Evolutionary conservation across 2,329 filamentous ascomycete species (phyloP).

Genomic region (Verticillium alfalfae): DNA sequence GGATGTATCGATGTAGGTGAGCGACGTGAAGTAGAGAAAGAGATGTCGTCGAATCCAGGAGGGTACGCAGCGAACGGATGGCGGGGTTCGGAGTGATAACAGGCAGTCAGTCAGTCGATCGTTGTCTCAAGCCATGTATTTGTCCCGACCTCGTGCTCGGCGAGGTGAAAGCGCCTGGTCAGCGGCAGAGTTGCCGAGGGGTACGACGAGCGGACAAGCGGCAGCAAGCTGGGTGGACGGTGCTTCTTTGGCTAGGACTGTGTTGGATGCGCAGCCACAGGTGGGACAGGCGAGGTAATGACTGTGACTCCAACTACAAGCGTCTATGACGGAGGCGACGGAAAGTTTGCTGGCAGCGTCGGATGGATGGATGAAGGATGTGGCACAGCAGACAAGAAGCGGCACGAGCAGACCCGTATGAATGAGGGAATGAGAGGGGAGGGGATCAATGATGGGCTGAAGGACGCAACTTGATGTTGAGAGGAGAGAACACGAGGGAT

Average conservation of each 20-base stretch:
- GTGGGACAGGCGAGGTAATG: background rate
- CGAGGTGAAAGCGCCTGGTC: background rate
- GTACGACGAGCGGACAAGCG: background rate
- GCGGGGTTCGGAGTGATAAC: background rate
- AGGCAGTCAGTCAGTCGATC: background rate
- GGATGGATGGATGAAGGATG: background rate
- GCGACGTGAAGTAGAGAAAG: background rate
- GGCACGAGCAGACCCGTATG: background rate
- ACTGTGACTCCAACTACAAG: background rate
- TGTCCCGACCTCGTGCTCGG: background rate
- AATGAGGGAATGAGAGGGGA: background rate
- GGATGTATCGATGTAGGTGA: background rate
- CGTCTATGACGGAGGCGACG: background rate
- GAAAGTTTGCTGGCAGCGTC: background rate
- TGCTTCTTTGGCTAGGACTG: background rate
- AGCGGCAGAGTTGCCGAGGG: background rate
- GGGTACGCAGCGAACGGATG: background rate
- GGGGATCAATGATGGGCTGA: background rate
- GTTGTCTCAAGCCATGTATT: background rate
- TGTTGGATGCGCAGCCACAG: background rate
- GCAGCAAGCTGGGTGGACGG: background rate
- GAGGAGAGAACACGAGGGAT: background rate
- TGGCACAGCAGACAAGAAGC: background rate
- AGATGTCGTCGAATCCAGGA: background rate
- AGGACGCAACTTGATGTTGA: background rate